Evolutionary conservation across 73 alveolate species (phyloP).

Genomic region (Symbiodinium pilosum): DNA sequence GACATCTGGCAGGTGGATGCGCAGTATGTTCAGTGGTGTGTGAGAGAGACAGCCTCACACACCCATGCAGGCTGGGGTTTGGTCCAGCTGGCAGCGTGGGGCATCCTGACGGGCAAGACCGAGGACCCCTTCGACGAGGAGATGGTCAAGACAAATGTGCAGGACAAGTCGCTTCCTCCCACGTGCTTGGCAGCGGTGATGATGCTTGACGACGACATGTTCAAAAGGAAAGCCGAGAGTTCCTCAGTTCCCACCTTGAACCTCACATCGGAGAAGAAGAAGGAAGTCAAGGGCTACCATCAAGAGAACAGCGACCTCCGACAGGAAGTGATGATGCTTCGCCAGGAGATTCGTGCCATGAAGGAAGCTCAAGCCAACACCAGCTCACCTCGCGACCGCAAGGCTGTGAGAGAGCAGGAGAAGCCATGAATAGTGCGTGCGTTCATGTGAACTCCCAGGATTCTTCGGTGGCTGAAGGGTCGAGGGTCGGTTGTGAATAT

Average conservation of each 20-base stretch:
- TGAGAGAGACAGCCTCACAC: background rate
- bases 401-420: background rate
- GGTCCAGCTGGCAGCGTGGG: background rate
- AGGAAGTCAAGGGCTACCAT: background rate
- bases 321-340: background rate
- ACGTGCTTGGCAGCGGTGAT: background rate
- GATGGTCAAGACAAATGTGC: background rate
- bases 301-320: background rate
- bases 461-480: background rate
- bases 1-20: background rate
- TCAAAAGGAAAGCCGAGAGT: background rate
- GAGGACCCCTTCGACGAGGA: background rate
- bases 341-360: background rate
- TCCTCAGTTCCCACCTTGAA: background rate
- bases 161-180: background rate
- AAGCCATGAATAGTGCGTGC: background rate
- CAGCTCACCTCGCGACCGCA: background rate
- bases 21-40: background rate
- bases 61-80: background rate
- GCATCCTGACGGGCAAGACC: background rate
- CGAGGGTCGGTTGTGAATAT: background rate
- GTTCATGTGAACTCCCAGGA: background rate
- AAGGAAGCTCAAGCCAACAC: background rate
- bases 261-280: background rate
- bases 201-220: background rate